Evolutionary conservation across 805 yeast species (phyloP), one percentile per base, ranked within the genome.

Genomic region (Clavispora asparagi): DNA sequence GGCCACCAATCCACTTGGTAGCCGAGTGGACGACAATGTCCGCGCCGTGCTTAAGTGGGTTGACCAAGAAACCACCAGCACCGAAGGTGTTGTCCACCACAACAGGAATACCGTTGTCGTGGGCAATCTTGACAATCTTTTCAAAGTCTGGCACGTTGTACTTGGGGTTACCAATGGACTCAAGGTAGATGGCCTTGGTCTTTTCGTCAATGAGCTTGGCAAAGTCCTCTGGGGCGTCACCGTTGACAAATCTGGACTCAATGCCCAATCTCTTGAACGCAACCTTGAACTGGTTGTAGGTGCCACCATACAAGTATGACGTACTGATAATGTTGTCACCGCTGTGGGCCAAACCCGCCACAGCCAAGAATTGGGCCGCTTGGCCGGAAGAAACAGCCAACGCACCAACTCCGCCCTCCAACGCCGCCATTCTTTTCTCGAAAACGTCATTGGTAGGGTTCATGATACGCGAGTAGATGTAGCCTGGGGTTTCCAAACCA

Each of bases 1-100:
- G 97, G 49, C 97, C 98, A 53, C 96, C 96, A 55, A 91, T 91
- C 97, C 97, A 92, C 68, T 91, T 91, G 49, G 98, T 91, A 45
- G 97, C 96, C 50, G 97, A 90, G 67, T 91, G 96, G 17, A 86
- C 86, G 30, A 92, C 85, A 54, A 91, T 85, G 64, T 91, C 97
- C 40, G 89, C 97, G 55, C 97, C 97, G 60, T 79, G 85, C 51
- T 86, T 86, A 55, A 91, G 69, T 51, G 98, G 98, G 55, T 78
- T 82, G 49, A 87, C 79, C 58, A 87, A 79, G 73, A 70, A 90
- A 42, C 97, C 97, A 68, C 96, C 97, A 39, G 97, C 97, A 63
- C 96, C 98, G 59, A 91, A 91, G 16, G 98, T 91, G 80, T 91
- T 91, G 70, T 91, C 98, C 40, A 87, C 96, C 42, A 91, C 92